These are phyloP conservation scores for Umbellularia californica DNA, from an alignment of 164 flowering plant species.

Conservation along the genomic window DNA sequence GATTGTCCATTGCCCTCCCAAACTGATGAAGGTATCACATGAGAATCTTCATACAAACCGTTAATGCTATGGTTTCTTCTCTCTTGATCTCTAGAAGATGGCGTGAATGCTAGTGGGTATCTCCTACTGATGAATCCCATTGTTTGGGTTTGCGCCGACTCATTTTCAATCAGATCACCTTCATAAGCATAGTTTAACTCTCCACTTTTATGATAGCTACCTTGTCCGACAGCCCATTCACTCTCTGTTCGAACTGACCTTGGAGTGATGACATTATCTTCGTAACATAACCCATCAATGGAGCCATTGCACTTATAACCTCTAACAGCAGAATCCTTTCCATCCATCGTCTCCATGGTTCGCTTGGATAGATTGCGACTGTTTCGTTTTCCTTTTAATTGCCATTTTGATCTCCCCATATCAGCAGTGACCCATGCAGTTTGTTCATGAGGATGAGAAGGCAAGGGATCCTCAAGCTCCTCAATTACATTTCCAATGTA, in stretches of 20 bases:
- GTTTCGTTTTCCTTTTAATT: slow-evolving; percentile 82
- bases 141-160: slow-evolving; percentile 16
- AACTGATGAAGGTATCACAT: slow-evolving; percentile 6
- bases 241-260: neutral
- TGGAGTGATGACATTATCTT: slow-evolving; percentile 22
- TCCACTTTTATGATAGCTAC: slow-evolving; percentile 21
- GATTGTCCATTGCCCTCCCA: slow-evolving; percentile 33
- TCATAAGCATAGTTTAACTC: slow-evolving; percentile 27
- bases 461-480: slow-evolving; percentile 48
- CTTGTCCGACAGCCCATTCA: slow-evolving; percentile 23
- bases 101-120: slow-evolving; percentile 25
- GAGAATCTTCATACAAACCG: slow-evolving; percentile 38
- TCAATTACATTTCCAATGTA: slow-evolving; percentile 41
- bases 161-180: slow-evolving; percentile 26
- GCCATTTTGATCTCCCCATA: slow-evolving; percentile 80
- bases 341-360: slow-evolving; percentile 27
- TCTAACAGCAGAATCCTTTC: slow-evolving; percentile 3
- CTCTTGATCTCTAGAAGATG: slow-evolving; percentile 25
- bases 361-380: slow-evolving; percentile 50
- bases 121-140: slow-evolving; percentile 26
- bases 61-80: slow-evolving; percentile 10
- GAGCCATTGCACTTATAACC: slow-evolving; percentile 21
- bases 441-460: slow-evolving; percentile 31
- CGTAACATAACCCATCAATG: slow-evolving; percentile 21
- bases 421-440: slow-evolving; percentile 27